Conservation (phyloP, 2,329 filamentous ascomycete genomes). For the Elsinoe fawcettii region DNA sequence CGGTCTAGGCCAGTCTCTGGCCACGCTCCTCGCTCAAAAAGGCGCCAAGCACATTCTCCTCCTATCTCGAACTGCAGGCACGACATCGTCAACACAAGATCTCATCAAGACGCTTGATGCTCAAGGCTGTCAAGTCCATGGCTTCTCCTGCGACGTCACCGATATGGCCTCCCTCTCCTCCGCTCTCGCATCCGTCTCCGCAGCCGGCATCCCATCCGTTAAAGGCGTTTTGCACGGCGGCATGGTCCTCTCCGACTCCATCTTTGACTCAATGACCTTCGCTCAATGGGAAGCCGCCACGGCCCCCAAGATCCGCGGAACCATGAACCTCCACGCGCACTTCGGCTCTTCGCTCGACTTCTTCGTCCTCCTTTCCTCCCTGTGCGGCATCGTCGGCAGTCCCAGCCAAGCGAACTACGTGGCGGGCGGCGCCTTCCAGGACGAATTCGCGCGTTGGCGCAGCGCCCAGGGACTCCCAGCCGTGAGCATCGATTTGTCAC, state of each 20-base stretch:
- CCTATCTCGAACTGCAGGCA: constrained; percentile 18
- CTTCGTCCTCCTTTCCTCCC: constrained; percentile 23
- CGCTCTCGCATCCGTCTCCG: too few species aligned
- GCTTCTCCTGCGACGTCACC: not conserved
- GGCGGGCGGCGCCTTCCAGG: constrained; percentile 18
- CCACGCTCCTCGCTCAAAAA: constrained; percentile 19
- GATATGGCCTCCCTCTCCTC: too few species aligned
- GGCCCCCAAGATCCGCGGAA: constrained; percentile 25
- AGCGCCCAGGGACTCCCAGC: constrained; percentile 36
- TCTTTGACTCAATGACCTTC: constrained; percentile 20
- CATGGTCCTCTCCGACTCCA: not conserved
- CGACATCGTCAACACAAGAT: not conserved
- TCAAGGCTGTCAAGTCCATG: not conserved
- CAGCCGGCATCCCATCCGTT: too few species aligned
- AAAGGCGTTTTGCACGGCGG: constrained; percentile 21
- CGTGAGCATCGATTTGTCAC: constrained; percentile 46
- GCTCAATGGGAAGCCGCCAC: constrained; percentile 19
- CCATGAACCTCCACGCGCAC: constrained; percentile 25
- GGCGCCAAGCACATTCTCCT: constrained; percentile 20
- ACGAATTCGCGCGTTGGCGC: constrained; percentile 31
- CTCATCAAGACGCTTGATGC: constrained; percentile 13
- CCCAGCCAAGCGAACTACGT: constrained; percentile 19
- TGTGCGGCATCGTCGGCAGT: constrained; percentile 17
- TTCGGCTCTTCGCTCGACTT: constrained; percentile 22
- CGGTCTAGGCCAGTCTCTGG: constrained; percentile 21